These are phyloP conservation scores for Annulohypoxylon nitens DNA, from an alignment of 495 filamentous ascomycete species.

Conservation along the genomic window DNA sequence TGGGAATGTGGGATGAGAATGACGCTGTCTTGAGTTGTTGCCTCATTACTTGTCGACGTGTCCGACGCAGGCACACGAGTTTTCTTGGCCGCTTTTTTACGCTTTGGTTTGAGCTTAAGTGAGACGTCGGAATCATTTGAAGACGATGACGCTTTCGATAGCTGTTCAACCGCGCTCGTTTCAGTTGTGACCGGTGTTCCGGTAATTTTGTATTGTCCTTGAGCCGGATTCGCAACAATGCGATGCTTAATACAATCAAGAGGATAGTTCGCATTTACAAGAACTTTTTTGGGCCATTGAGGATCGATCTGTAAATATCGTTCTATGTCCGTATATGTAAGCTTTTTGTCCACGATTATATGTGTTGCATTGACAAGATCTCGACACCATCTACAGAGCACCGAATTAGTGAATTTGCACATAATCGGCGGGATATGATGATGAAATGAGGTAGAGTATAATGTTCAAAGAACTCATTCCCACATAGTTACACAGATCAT, in stretches of 20 bases:
- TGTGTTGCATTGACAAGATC: slow-evolving; percentile 68
- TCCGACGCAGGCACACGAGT: not conserved
- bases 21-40: slow-evolving; percentile 23
- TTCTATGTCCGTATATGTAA: slow-evolving; percentile 76
- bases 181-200: slow-evolving; percentile 44
- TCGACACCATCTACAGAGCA: slow-evolving; percentile 51
- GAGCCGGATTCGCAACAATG: slow-evolving; percentile 68
- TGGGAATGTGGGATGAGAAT: slow-evolving; percentile 31
- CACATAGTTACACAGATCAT: not conserved
- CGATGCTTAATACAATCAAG: slow-evolving; percentile 79
- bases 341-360: slow-evolving; percentile 80
- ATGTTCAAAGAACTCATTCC: not conserved
- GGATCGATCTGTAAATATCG: slow-evolving; percentile 41
- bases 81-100: slow-evolving; percentile 20
- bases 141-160: not conserved
- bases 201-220: slow-evolving; percentile 70
- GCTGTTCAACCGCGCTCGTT: slow-evolving; percentile 8
- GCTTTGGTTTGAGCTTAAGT: slow-evolving; percentile 50
- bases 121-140: slow-evolving; percentile 44
- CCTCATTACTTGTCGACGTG: slow-evolving; percentile 35
- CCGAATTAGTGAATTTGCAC: slow-evolving; percentile 8
- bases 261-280: slow-evolving; percentile 85
- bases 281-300: slow-evolving; percentile 45
- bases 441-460: not conserved
- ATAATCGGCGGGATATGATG: not conserved